Evolutionary conservation across 2,329 filamentous ascomycete genomes (phyloP).

Genomic region (Ilyonectria sp.): DNA sequence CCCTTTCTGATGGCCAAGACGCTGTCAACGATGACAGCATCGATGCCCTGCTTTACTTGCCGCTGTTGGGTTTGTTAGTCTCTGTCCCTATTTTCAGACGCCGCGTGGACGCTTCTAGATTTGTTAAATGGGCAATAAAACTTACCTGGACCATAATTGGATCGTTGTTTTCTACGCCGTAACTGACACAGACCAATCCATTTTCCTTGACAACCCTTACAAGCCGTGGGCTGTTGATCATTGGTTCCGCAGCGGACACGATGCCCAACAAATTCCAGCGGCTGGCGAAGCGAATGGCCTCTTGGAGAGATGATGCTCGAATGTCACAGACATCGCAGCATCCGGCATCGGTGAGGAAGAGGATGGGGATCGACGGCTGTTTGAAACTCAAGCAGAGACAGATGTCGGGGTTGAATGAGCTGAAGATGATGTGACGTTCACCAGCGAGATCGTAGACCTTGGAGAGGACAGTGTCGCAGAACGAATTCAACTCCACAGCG

Average conservation of each 20-base stretch:
- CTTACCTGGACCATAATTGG: slow-evolving; percentile 86
- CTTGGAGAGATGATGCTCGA: slow-evolving; percentile 90
- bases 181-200: slow-evolving; percentile 94
- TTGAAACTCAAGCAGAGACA: slow-evolving; percentile 96
- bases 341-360: slow-evolving; percentile 94
- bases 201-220: slow-evolving; percentile 95
- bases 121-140: slow-evolving; percentile 19
- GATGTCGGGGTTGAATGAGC: slow-evolving; percentile 97
- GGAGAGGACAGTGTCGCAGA: slow-evolving; percentile 91
- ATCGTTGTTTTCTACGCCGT: slow-evolving; percentile 93
- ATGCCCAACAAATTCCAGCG: slow-evolving; percentile 96
- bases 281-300: slow-evolving; percentile 94
- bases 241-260: slow-evolving; percentile 88
- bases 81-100: not conserved
- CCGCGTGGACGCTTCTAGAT: not conserved
- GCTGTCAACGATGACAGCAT: slow-evolving; percentile 97
- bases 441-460: slow-evolving; percentile 91
- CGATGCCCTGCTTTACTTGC: slow-evolving; percentile 95
- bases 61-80: slow-evolving; percentile 63
- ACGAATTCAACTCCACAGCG: slow-evolving; percentile 94
- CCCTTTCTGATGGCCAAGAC: slow-evolving; percentile 94
- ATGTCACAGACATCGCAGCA: slow-evolving; percentile 88
- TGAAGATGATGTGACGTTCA: slow-evolving; percentile 94
- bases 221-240: slow-evolving; percentile 90
- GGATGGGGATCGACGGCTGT: slow-evolving; percentile 94